These are phyloP conservation scores for Venturiaceae sp. DNA, from an alignment of 2,329 filamentous ascomycete species.

Conservation along the genomic window DNA sequence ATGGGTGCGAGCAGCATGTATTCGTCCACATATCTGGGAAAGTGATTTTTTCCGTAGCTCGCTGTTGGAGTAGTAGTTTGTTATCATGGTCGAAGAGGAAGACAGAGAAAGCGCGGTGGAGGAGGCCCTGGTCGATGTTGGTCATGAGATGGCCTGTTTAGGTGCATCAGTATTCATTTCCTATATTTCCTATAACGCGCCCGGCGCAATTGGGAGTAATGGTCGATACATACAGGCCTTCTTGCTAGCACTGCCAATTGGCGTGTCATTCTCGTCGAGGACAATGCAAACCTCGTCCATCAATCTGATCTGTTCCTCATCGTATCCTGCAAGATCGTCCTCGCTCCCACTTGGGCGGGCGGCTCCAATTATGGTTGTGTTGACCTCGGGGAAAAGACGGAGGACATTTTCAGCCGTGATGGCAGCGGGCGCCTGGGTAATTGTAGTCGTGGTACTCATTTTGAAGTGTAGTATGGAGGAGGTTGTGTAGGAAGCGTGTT, in stretches of 20 bases:
- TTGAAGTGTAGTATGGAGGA: neutral
- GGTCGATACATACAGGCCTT: conserved; percentile 67
- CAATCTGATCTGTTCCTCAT: conserved; percentile 92
- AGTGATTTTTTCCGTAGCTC: conserved; percentile 93
- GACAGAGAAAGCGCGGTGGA: conserved; percentile 95
- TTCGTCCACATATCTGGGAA: conserved; percentile 99
- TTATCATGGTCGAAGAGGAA: conserved; percentile 96
- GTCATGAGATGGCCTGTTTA: conserved; percentile 85
- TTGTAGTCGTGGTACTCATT: conserved; percentile 10
- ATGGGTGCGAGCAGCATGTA: conserved; percentile 96
- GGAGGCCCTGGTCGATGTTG: conserved; percentile 91
- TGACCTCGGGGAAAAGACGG: conserved; percentile 76
- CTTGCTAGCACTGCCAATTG: conserved; percentile 95
- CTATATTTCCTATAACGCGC: neutral
- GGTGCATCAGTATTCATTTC: conserved; percentile 10
- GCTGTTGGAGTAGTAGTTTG: conserved; percentile 87
- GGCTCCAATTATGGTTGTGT: conserved; percentile 49
- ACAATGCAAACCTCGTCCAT: conserved; percentile 99
- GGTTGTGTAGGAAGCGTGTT: neutral
- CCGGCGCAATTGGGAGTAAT: neutral
- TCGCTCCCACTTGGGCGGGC: conserved; percentile 51
- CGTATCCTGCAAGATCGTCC: conserved; percentile 74
- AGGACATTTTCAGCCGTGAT: conserved; percentile 83
- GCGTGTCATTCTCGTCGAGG: conserved; percentile 79
- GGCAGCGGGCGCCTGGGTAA: conserved; percentile 32